Base-by-base conservation (phyloP, 2,329 filamentous ascomycete species). In the Neoarthrinium moseri region DNA sequence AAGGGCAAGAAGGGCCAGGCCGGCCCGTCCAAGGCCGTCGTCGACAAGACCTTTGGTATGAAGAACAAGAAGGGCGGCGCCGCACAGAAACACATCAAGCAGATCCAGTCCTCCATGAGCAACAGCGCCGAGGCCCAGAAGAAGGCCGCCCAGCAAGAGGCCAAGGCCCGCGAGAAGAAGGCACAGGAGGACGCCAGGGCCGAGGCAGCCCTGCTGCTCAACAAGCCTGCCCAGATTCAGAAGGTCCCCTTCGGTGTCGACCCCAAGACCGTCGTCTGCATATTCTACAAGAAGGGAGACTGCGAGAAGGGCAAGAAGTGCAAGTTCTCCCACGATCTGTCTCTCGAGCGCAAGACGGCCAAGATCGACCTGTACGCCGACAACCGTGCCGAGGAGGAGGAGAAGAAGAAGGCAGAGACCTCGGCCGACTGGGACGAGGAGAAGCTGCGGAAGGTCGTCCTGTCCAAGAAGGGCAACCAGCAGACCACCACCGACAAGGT, bases 41-140 rank as follows among this genome's bases (percentile, higher is more conserved):
- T 94, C 52, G 94, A 99, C 77, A 94, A 92, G 74, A 96, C 94
- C 39, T 99, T 99, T 78, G 94, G 94, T 60, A 97, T 99, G 94
- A 99, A 99, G 75, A 99, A 99, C 66, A 99, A 99, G 77, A 99
- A 96, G 78, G 94, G 94, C 57, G 87, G 83, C 47, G 85, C 83
- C 43, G 92, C 91, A 45, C 89, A 97, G 72, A 95, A 85, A 70
- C 83, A 91, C 57, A 97, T 99, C 64, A 86, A 88, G 48, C 88
- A 91, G 60, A 81, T 99, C 66, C 74, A 84, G 56, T 80, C 84
- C 37, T 86, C 91, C 59, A 80, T 84, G 46, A 84, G 86, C 57
- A 89, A 90, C 51, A 86, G 79, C n/a, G 82, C 89, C 18, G 92
- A 96, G 47, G 86, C 94, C 67, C 97, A 96, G 77, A 80, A 78